phyloP scores from a whole-genome alignment of 176 grass and related monocot genomes.

The Eremochloa ophiuroides region DNA sequence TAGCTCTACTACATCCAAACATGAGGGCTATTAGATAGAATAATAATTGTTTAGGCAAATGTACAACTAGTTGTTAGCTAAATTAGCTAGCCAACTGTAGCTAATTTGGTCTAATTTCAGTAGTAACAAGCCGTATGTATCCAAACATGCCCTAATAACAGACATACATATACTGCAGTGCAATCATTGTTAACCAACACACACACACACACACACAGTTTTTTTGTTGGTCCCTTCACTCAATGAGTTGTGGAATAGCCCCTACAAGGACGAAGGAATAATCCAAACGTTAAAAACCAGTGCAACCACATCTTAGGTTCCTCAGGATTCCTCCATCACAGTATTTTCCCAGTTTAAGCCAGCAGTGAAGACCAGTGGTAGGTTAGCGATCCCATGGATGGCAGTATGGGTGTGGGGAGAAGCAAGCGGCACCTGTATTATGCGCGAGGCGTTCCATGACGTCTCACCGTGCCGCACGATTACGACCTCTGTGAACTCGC shows the following conservation, averaged over 20 bases:
- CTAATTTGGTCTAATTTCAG: no score
- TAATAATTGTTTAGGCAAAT: no score
- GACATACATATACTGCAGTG: background rate
- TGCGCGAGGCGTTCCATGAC: constrained; percentile 70
- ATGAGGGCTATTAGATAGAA: no score
- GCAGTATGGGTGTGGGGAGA: background rate
- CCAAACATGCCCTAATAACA: background rate
- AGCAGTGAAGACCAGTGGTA: background rate
- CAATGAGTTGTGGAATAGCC: background rate
- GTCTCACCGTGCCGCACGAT: constrained; percentile 77
- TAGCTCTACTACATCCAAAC: no score
- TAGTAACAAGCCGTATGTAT: no score
- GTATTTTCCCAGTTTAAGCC: background rate
- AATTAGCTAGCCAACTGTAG: no score
- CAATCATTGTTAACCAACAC: background rate
- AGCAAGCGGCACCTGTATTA: constrained; percentile 55
- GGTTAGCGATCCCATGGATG: no score
- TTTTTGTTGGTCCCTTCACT: background rate
- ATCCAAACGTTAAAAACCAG: background rate
- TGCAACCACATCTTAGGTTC: background rate
- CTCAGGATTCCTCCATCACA: background rate
- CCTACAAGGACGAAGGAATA: background rate
- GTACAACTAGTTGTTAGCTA: no score
- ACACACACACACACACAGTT: background rate
- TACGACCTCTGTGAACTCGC: constrained; percentile 67